Evolutionary conservation across 1,284 basidiomycete species (phyloP), one percentile per base, ranked within the genome.

Genomic region (Ceratobasidium sp.): DNA sequence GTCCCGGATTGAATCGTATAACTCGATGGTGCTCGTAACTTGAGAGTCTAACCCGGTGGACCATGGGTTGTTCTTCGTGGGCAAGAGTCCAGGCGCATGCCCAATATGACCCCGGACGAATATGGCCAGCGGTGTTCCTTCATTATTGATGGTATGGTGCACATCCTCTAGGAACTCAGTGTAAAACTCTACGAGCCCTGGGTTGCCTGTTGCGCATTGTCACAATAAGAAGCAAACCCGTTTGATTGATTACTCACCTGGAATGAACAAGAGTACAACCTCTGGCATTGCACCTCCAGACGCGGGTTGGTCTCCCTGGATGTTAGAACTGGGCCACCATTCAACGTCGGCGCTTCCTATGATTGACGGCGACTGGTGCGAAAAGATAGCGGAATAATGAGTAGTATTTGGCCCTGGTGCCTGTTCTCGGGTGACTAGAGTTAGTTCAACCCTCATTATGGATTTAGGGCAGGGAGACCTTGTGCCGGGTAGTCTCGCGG

Each of bases 121-220:
- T 49, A 88, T 84, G 14, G 84, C 83, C 23, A 87, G 33, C 6
- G 7, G 30, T 23, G 56, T 71, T 71, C 71, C 40, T 21, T 75
- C 48, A 79, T 78, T 18, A 75, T 77, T 8, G 79, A 79, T 14
- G 77, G 69, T 79, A 18, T 78, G 76, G 69, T 85, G 79, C 9
- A 89, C 76, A 1, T 79, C 81, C 28, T 82, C 81, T 21, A 89
- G 80, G 76, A 88, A 89, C 11, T 83, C 83, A 0, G 80, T 81
- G 74, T 89, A 89, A 77, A 89, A 88, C 40, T 85, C 83, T 36
- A 86, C 74, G 14, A 87, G 78, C 0, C 88, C 87, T 7, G 87
- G 88, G 76, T 89, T 89, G 11, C 87, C 88, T 87, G 75, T 44
- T 51, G 25, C 51, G 28, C 36, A 64, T n/a, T 21, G 71, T 49